phyloP scores from a whole-genome alignment of 768 basidiomycete species.

The Coprinopsis sp. region DNA sequence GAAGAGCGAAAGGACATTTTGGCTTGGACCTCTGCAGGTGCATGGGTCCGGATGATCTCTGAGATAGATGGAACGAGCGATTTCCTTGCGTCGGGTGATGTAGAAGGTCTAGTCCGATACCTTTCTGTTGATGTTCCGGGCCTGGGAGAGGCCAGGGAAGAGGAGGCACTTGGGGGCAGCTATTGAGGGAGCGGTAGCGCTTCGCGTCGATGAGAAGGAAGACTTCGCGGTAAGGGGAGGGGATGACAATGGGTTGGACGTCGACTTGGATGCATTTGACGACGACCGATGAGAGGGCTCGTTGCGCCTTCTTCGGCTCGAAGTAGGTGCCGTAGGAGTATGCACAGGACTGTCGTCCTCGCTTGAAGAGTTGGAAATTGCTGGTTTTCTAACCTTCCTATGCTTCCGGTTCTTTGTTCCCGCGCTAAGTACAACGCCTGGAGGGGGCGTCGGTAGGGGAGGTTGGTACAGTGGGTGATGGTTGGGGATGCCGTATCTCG shows the following conservation, averaged over 20 bases:
- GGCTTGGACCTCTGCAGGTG: constrained; percentile 52
- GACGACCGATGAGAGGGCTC: constrained; percentile 27
- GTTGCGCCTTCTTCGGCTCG: constrained; percentile 30
- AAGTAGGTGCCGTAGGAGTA: constrained; percentile 21
- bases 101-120: constrained; percentile 8
- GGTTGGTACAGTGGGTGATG: constrained; percentile 80
- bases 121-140: constrained; percentile 6
- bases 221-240: constrained; percentile 13
- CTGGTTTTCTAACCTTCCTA: constrained; percentile 17
- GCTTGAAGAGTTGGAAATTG: constrained; percentile 43
- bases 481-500: constrained; percentile 51
- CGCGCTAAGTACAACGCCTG: constrained; percentile 66
- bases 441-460: constrained; percentile 79
- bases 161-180: neutral
- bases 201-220: constrained; percentile 1
- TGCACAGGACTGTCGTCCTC: constrained; percentile 38
- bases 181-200: neutral
- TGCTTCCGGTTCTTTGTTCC: constrained; percentile 33
- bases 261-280: too few species aligned
- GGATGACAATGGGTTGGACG: too few species aligned
- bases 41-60: constrained; percentile 80
- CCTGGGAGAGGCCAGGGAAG: neutral
- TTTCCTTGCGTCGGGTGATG: constrained; percentile 34
- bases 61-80: constrained; percentile 74
- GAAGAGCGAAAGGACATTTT: constrained; percentile 46